Percentiles rank a stretch among this genome's conserved stretches.
phyloP scores from a whole-genome alignment of 1,284 basidiomycete genomes.

The Austroboletus novae-zelandiae region DNA sequence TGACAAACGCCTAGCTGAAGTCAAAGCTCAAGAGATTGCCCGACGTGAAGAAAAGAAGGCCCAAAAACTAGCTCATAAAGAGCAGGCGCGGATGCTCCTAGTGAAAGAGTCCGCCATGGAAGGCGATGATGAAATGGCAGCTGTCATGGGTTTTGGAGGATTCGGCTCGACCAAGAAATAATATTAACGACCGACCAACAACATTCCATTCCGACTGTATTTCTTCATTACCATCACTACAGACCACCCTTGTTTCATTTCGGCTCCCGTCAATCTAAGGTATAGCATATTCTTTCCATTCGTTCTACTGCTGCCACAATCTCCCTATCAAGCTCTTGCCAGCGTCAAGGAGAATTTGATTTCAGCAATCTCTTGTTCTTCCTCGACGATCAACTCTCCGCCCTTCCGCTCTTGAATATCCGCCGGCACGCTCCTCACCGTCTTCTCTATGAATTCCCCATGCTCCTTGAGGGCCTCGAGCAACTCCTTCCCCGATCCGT shows the following conservation, averaged over 20 bases:
- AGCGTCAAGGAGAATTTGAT: constrained; percentile 75
- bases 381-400: constrained; percentile 59
- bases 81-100: constrained; percentile 63
- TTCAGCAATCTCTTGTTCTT: constrained; percentile 87
- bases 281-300: constrained; percentile 17
- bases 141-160: constrained; percentile 91
- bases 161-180: constrained; percentile 84
- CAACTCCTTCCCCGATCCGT: constrained; percentile 65
- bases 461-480: constrained; percentile 70
- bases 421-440: constrained; percentile 71
- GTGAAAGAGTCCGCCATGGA: constrained; percentile 52
- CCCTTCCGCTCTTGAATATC: constrained; percentile 55
- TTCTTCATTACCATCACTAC: constrained; percentile 22
- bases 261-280: constrained; percentile 8
- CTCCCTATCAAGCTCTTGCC: constrained; percentile 35
- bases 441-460: constrained; percentile 73
- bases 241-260: neutral
- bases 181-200: constrained; percentile 11
- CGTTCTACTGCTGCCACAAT: neutral
- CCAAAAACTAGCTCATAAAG: constrained; percentile 68
- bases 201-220: constrained; percentile 23
- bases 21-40: constrained; percentile 70
- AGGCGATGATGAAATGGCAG: constrained; percentile 66
- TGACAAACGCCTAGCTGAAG: constrained; percentile 80
- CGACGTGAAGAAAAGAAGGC: constrained; percentile 69